Percentiles rank a stretch among this genome's conserved stretches.
Conservation (phyloP, 1,284 basidiomycete species). For the Ceratobasidium sp. region DNA sequence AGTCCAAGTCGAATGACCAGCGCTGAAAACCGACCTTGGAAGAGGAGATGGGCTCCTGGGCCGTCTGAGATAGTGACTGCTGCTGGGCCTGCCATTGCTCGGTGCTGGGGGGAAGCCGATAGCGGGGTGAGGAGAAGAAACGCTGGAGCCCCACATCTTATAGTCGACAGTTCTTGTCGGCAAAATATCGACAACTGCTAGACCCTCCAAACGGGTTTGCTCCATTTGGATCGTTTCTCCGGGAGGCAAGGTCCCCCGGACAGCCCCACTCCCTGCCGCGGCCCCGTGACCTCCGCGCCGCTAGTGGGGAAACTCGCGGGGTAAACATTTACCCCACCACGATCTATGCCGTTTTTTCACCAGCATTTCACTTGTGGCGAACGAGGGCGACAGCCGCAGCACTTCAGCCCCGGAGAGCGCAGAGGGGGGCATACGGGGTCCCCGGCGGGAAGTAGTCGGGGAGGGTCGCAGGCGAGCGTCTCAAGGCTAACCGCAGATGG, state of each 20-base stretch:
- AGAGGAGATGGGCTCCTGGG: constrained; percentile 33
- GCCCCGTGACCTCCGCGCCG: neutral
- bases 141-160: constrained; percentile 42
- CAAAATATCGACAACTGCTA: constrained; percentile 20
- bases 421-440: constrained; percentile 1
- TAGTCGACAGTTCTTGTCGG: constrained; percentile 8
- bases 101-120: constrained; percentile 23
- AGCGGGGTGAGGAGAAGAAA: constrained; percentile 40
- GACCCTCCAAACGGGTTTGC: constrained; percentile 1
- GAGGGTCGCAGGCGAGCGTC: constrained; percentile 21
- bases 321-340: neutral
- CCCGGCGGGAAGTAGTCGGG: constrained; percentile 35
- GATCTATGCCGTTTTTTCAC: neutral
- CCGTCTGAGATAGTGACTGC: constrained; percentile 25
- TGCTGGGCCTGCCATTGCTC: constrained; percentile 38
- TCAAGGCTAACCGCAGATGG: constrained; percentile 15
- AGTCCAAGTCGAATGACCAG: neutral
- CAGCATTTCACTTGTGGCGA: neutral
- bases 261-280: neutral
- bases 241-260: constrained; percentile 14
- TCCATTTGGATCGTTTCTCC: constrained; percentile 42
- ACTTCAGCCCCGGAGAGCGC: neutral
- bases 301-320: constrained; percentile 13
- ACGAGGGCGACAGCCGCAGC: neutral
- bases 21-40: constrained; percentile 2